phyloP scores from a whole-genome alignment of 1,139 yeast species.

The Meyerozyma elateridarum region DNA sequence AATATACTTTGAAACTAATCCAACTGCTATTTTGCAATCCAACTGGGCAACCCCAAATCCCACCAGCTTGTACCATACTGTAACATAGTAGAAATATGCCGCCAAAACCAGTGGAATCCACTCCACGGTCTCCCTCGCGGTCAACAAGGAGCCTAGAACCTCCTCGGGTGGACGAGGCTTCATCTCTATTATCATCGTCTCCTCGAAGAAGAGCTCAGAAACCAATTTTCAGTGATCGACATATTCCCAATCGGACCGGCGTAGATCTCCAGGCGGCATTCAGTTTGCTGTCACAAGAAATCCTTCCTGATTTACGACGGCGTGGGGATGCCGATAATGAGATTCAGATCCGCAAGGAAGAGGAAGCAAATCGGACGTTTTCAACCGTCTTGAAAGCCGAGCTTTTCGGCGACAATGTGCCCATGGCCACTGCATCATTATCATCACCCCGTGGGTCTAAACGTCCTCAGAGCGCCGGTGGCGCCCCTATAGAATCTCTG shows the following conservation, averaged over 20 bases:
- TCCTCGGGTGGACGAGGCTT: slow-evolving; percentile 26
- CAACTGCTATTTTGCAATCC: too few species aligned
- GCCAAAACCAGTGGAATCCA: too few species aligned
- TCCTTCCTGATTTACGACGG: slow-evolving; percentile 33
- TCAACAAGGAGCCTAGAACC: slow-evolving; percentile 34
- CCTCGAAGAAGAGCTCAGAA: slow-evolving; percentile 40
- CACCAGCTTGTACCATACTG: too few species aligned
- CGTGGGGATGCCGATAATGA: slow-evolving; percentile 46
- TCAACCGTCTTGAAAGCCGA: slow-evolving; percentile 84
- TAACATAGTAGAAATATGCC: too few species aligned
- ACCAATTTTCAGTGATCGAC: slow-evolving; percentile 69
- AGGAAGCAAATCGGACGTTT: slow-evolving; percentile 84
- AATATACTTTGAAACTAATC: too few species aligned
- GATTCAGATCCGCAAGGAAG: slow-evolving; percentile 62
- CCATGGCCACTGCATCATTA: slow-evolving; percentile 44
- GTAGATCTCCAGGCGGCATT: slow-evolving; percentile 86
- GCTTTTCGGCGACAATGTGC: slow-evolving; percentile 81
- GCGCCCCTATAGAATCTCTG: too few species aligned
- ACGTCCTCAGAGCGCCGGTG: slow-evolving; percentile 1
- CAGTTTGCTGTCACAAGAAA: slow-evolving; percentile 51
- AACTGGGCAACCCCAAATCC: too few species aligned
- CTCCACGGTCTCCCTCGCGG: slow-evolving; percentile 39
- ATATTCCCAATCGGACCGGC: slow-evolving; percentile 82
- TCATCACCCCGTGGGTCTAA: slow-evolving; percentile 8
- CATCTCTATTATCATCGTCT: slow-evolving; percentile 26